Conservation (phyloP, 306 rosid genomes). For the Ceratonia siliqua region DNA sequence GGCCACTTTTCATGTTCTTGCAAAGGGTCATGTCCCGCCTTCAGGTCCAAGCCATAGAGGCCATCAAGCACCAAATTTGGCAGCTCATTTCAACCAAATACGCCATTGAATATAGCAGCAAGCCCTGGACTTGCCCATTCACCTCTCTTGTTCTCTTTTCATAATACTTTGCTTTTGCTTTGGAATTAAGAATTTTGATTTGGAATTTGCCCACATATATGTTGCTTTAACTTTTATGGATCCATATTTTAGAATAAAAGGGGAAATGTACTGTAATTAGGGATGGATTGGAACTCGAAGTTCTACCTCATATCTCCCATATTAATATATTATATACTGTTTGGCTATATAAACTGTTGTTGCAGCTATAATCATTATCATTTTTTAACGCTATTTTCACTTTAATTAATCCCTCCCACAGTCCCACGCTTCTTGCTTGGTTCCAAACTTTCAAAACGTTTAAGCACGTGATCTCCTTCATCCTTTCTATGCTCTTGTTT, state of each 20-base stretch:
- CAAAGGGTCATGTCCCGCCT: constrained; percentile 31
- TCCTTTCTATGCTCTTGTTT: too few relatives aligned
- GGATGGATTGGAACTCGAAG: too few relatives aligned
- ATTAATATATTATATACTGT: too few relatives aligned
- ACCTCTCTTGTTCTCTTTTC: background rate
- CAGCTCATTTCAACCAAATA: constrained; percentile 23
- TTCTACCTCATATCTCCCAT: too few relatives aligned
- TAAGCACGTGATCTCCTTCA: too few relatives aligned
- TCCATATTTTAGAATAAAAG: constrained; percentile 9
- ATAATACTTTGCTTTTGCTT: background rate
- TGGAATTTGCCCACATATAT: background rate
- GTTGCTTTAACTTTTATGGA: background rate
- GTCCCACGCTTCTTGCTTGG: too few relatives aligned
- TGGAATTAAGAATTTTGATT: background rate
- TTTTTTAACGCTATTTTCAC: too few relatives aligned
- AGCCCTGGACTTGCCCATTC: background rate
- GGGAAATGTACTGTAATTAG: background rate
- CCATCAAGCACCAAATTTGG: constrained; percentile 1
- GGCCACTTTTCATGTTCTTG: background rate
- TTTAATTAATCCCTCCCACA: too few relatives aligned
- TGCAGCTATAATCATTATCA: too few relatives aligned
- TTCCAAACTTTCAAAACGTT: too few relatives aligned
- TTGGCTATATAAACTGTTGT: too few relatives aligned
- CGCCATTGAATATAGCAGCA: constrained; percentile 15
- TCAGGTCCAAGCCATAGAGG: constrained; percentile 49